Base-by-base conservation (phyloP, 805 yeast species). In the Scheffersomyces amazonensis region DNA sequence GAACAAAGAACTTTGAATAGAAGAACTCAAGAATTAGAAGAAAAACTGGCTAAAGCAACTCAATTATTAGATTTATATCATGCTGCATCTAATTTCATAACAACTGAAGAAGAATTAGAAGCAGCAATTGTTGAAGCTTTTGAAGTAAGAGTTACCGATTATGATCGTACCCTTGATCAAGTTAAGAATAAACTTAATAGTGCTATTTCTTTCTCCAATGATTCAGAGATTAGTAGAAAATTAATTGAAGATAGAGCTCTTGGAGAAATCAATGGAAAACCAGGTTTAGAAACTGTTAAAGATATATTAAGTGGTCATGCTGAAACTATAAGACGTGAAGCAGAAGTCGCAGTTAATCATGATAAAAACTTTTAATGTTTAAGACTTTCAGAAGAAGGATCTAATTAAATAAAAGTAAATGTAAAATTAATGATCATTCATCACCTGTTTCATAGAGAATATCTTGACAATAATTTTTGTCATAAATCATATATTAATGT, bases 1-100 rank as follows among this genome's bases (percentile, higher is more conserved):
- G 73, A 78, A 50, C 86, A 84, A 58, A 74, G 90, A 48, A 61
- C 67, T 34, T 76, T 83, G 49, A 90, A 89, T 62, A 75, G 93
- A 57, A 69, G 75, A 44, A 63, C 72, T 30, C 56, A 62, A 11
- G 80, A 80, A 49, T 70, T 83, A 41, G 65, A 63, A 35, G 71
- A 69, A 4, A 71, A 77, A 47, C 78, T 76, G 44, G 60, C 64
- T 31, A 75, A 75, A 49, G 78, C 89, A 12, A 66, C 66, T 28
- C 67, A 75, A 34, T 62, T 89, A 34, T 64, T 90, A 42, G 83
- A 77, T 47, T 71, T 90, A 37, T 88, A 86, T 60, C 87, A 87
- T 52, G 75, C 81, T 2, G 67, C 91, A 1, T 72, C 75, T 19
- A 69, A 73, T 31, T 89, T 79, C 62, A 85, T 88, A 49, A 78